Percentiles rank a stretch among this genome's conserved stretches.
Evolutionary conservation across 768 basidiomycete genomes (phyloP).

Genomic region (Panellus pusillus): DNA sequence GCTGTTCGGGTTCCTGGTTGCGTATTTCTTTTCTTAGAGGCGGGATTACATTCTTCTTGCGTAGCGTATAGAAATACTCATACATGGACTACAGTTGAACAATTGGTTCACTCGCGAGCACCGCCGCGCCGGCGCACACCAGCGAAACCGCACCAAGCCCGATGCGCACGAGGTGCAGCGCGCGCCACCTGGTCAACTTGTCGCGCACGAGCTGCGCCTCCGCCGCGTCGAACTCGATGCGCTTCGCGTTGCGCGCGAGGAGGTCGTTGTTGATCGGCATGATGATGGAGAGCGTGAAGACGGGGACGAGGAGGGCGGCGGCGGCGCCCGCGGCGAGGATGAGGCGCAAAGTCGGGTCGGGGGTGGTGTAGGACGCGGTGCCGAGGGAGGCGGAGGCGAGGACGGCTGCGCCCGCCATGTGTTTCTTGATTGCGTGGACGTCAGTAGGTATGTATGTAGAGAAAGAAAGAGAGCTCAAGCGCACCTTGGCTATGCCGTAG

Average conservation of each 20-base stretch:
- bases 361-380: neutral
- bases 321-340: neutral
- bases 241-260: too few species aligned
- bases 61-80: too few species aligned
- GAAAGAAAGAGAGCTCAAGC: neutral
- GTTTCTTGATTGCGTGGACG: neutral
- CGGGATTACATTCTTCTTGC: too few species aligned
- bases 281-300: neutral
- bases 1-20: conserved; percentile 6
- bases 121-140: neutral
- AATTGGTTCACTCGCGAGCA: neutral
- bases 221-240: neutral
- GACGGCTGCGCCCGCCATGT: neutral
- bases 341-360: neutral
- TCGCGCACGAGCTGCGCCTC: neutral
- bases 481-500: neutral
- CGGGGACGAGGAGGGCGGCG: neutral
- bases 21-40: conserved; percentile 13
- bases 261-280: neutral
- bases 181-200: conserved; percentile 3
- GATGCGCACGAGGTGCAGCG: neutral
- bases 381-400: neutral
- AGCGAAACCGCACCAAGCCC: neutral
- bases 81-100: too few species aligned
- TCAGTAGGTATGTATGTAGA: too few species aligned